Evolutionary conservation across 192 early-diverging fungal species (phyloP).

Genomic region (Podila horticola): DNA sequence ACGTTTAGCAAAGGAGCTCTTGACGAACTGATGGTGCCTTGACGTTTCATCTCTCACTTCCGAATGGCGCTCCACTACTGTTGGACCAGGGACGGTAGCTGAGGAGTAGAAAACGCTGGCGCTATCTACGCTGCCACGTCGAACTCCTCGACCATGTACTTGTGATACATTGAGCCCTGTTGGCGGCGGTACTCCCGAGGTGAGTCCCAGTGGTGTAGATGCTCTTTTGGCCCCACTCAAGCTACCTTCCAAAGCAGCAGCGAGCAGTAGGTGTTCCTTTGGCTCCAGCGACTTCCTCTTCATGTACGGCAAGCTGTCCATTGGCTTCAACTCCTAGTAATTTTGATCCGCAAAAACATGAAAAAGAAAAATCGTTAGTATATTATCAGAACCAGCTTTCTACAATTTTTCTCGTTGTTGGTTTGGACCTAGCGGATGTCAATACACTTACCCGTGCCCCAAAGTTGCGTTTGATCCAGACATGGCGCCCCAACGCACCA

Average conservation of each 20-base stretch:
- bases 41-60: constrained; percentile 18
- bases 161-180: constrained; percentile 2
- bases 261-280: constrained; percentile 11
- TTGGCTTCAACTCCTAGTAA: constrained; percentile 38
- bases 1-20: constrained; percentile 67
- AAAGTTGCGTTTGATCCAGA: constrained; percentile 75
- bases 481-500: constrained; percentile 73
- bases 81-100: constrained; percentile 27
- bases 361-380: background rate
- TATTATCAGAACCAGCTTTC: too few species aligned
- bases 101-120: constrained; percentile 23
- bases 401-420: background rate
- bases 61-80: constrained; percentile 9
- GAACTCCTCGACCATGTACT: constrained; percentile 5
- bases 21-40: constrained; percentile 63
- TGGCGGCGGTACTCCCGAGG: constrained; percentile 31
- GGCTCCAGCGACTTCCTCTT: constrained; percentile 38
- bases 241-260: constrained; percentile 8
- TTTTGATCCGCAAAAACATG: background rate
- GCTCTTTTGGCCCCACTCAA: constrained; percentile 13
- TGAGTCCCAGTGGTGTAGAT: constrained; percentile 30
- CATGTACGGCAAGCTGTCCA: constrained; percentile 48
- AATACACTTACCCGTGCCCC: constrained; percentile 25
- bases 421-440: background rate
- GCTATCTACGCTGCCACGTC: constrained; percentile 29